Base-by-base conservation (phyloP, 192 early-diverging fungal genomes). In the Thoreauomyces humboldtii region DNA sequence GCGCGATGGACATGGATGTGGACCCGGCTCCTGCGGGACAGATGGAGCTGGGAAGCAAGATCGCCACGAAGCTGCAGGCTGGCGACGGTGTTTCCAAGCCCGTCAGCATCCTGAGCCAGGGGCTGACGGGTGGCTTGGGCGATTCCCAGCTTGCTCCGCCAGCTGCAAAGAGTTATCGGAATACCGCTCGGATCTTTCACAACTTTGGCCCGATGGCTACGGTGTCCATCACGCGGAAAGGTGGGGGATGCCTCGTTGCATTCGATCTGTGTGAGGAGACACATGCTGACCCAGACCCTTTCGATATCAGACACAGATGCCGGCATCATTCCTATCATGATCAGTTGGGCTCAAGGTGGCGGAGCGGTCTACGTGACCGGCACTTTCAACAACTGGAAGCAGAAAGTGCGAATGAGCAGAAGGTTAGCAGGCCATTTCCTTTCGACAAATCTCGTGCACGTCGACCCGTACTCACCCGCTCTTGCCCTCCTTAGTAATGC, bases 301-400 rank as follows among this genome's bases (percentile, higher is more conserved):
- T n/a, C n/a, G n/a, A n/a, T n/a, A n/a, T n/a, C n/a, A 35, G 55
- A 21, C 17, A 36, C 17, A 56, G 43, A 59, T 43, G 25, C 52
- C 6, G 65, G 61, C 4, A 66, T 72, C 38, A 91, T 94, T 34
- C 94, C 95, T 0, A 91, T 94, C 12, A 92, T 98, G 57, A 88
- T 98, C 17, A 87, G 85, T 34, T 98, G 95, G 90, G 79, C 81
- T 47, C 86, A 89, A 56, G 88, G 89, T 19, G 94, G 92, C 21
- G 76, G 86, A 21, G 85, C 78, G 55, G 96, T 98, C 7, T 93
- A 91, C 71, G 82, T 98, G 9, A 96, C 96, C 0, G 96, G 96
- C 25, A 94, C 91, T 35, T 98, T 98, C 67, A 97, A 97, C 72
- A 91, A 92, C 57, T 98, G 96, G 96, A 91, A 89, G 69, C 87